Conservation (phyloP, 2,329 filamentous ascomycete species). For the Esteya vermicola region DNA sequence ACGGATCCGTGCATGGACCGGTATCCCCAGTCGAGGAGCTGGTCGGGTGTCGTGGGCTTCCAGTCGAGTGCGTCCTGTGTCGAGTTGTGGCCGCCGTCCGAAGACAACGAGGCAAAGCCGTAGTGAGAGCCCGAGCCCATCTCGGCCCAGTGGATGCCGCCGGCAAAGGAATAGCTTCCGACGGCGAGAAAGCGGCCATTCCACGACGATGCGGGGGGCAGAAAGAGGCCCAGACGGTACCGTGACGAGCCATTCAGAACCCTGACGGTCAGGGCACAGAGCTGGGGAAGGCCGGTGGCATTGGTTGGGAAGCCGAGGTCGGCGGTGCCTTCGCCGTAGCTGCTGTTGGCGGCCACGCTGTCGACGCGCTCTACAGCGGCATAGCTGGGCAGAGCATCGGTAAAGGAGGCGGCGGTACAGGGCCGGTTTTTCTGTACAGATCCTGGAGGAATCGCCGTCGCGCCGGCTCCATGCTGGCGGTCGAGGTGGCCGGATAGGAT, state of each 20-base stretch:
- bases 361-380: constrained; percentile 18
- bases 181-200: constrained; percentile 21
- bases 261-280: constrained; percentile 23
- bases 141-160: constrained; percentile 17
- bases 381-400: constrained; percentile 12
- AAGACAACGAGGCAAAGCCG: constrained; percentile 27
- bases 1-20: constrained; percentile 34
- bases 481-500: not conserved
- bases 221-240: constrained; percentile 23
- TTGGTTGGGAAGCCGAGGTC: constrained; percentile 20
- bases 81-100: constrained; percentile 28
- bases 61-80: constrained; percentile 18
- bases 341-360: constrained; percentile 16
- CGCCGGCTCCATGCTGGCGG: no score
- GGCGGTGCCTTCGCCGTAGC: constrained; percentile 20
- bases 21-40: constrained; percentile 24
- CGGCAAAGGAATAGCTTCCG: constrained; percentile 24
- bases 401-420: constrained; percentile 5
- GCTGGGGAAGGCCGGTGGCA: constrained; percentile 21
- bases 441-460: no score
- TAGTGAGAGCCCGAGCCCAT: constrained; percentile 17
- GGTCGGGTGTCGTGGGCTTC: constrained; percentile 22
- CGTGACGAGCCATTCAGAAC: constrained; percentile 17
- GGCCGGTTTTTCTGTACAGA: no score
- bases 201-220: constrained; percentile 23